Base-by-base conservation (phyloP, 768 basidiomycete genomes). In the Mycena crocata region DNA sequence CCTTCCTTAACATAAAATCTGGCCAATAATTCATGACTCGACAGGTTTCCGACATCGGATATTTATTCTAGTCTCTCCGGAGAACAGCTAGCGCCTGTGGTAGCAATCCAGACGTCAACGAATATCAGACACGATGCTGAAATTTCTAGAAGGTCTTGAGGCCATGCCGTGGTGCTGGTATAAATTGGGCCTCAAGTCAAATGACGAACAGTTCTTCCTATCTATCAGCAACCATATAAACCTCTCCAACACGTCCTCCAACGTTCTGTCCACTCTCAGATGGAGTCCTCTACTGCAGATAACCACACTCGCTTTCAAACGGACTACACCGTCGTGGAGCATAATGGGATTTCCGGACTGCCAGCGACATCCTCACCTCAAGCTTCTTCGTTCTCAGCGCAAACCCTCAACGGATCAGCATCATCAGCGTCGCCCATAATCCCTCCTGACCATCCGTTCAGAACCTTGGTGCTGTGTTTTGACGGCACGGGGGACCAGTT, bases 401-500 rank as follows among this genome's bases (percentile, higher is more conserved):
- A 23, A 28, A 24, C 52, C 15, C 10, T 48, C 5, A 63, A 63
- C 28, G 62, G 62, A 54, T 48, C 37, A 10, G 45, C 44, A 12
- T 42, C 30, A 6, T 9, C 31, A 7, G 19, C 56, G 4, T 19
- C 32, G 30, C 19, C 50, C 21, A 49, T 68, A 31, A 72, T 72
- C 31, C 71, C 71, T 7, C 69, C 69, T 8, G 56, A 62, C 3
- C 67, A 68, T 46, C 69, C 67, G 2, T 72, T 62, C 50, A 57
- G 71, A 46, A 72, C 71, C 1, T 49, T 72, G 34, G 69, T 72
- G 5, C 57, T 72, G 15, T 70, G 69, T 42, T 71, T 71, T 40
- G 87, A 89, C 62, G 88, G 87, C 19, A 89, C 88, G 5, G 76
- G 77, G 5, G 78, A 79, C 54, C 83, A 75, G 42, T 76, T 76